Percentiles rank a stretch among this genome's conserved stretches.
Evolutionary conservation across 108 stramenopile species (phyloP).

Genomic region (Cyclostephanos invisitatus): DNA sequence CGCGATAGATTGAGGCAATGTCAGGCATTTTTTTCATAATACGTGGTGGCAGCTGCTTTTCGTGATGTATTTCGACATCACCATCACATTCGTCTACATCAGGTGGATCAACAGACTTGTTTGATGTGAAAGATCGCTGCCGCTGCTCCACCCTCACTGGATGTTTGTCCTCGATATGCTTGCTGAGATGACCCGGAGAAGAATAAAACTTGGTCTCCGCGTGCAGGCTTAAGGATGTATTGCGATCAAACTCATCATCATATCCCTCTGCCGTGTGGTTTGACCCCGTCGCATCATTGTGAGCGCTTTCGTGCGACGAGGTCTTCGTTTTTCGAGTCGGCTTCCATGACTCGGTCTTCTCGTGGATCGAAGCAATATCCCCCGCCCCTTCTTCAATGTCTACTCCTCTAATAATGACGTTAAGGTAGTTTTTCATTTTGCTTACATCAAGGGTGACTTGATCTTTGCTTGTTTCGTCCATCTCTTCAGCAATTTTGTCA

Average conservation of each 20-base stretch:
- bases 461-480: slow-evolving; percentile 8
- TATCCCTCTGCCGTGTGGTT: slow-evolving; percentile 23
- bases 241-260: slow-evolving; percentile 46
- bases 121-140: neutral
- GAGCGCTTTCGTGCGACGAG: slow-evolving; percentile 19
- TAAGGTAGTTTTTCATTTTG: slow-evolving; percentile 23
- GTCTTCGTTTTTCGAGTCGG: neutral
- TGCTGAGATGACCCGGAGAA: neutral
- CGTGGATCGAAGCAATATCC: neutral
- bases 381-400: slow-evolving; percentile 1
- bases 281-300: slow-evolving; percentile 12
- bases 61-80: slow-evolving; percentile 16
- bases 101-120: slow-evolving; percentile 30
- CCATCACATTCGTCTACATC: slow-evolving; percentile 13
- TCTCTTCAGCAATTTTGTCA: neutral
- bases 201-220: slow-evolving; percentile 36
- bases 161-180: slow-evolving; percentile 31
- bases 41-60: neutral
- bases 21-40: slow-evolving; percentile 30
- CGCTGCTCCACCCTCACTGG: neutral
- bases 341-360: neutral
- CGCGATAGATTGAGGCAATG: slow-evolving; percentile 4
- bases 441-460: slow-evolving; percentile 15
- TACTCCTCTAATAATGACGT: slow-evolving; percentile 13
- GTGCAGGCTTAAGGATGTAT: slow-evolving; percentile 42